Conservation (phyloP, 495 filamentous ascomycete genomes). For the Clohesyomyces aquaticus region DNA sequence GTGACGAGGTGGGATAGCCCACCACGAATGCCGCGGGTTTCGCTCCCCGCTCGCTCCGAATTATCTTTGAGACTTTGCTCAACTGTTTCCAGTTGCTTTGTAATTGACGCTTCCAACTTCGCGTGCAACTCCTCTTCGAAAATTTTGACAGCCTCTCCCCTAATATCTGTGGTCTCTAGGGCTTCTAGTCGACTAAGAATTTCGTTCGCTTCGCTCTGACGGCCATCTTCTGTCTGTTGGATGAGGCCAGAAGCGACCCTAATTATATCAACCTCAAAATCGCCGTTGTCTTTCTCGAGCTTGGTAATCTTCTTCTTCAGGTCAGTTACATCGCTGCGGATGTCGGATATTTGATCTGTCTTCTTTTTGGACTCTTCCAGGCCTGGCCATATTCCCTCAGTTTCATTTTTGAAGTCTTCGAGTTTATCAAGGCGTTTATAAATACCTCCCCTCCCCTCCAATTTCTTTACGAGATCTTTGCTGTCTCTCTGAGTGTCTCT, state of each 20-base stretch:
- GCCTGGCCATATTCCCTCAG: too few species aligned
- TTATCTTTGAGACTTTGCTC: not conserved
- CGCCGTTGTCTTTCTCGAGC: not conserved
- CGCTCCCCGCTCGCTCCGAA: too few species aligned
- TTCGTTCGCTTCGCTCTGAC: not conserved
- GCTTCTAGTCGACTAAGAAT: not conserved
- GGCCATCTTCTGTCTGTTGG: not conserved
- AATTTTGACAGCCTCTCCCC: not conserved
- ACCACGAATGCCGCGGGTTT: too few species aligned
- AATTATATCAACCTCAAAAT: not conserved
- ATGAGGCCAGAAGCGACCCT: not conserved
- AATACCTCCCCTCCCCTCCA: too few species aligned
- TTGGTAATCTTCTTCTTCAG: not conserved
- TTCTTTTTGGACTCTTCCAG: not conserved
- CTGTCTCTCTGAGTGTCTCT: too few species aligned
- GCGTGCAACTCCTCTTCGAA: not conserved
- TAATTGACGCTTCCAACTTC: not conserved
- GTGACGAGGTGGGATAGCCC: too few species aligned
- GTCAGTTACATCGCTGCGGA: not conserved
- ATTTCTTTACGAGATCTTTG: too few species aligned
- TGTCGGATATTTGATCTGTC: not conserved
- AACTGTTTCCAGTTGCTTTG: not conserved
- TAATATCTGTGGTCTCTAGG: not conserved
- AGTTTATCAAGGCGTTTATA: too few species aligned
- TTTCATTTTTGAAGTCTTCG: too few species aligned